Evolutionary conservation across 345 rosid genomes (phyloP), one percentile per base, ranked within the genome.

Genomic region (Nephelium lappaceum): DNA sequence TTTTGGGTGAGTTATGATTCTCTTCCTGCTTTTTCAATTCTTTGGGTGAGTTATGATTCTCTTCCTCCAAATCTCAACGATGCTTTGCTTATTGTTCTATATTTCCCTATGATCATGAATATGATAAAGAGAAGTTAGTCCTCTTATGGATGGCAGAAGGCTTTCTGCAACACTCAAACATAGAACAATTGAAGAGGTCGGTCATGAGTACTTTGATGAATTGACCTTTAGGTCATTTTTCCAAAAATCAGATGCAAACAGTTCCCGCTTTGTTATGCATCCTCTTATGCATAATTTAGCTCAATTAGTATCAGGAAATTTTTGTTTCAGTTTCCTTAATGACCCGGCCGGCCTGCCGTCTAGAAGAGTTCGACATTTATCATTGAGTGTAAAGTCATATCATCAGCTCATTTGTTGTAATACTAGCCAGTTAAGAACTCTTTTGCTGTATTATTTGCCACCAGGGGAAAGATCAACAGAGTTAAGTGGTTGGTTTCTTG

Each of bases 71-170:
- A 62, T 51, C 57, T 84, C 11, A 81, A 21, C 75, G 43, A 24
- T 84, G 81, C 39, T 84, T 81, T 67, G 77, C 81, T 27, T 79
- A 72, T 21, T 82, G 79, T 47, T 31, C 74, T 0, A 2, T 82
- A 0, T 24, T 84, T 67, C 81, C 85, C 0, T 76, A 68, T 74
- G 77, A 27, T 42, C 27, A 67, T 47, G 71, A 42, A 8, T 66
- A 76, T 27, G 60, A 72, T 11, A 58, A 51, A 11, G 51, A 72
- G 0, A 47, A 45, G 12, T 38, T 84, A 11, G 66, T 84, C 57
- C 51, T 27, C 8, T 24, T 84, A 0, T 84, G 85, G 85, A 81
- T 79, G 66, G 85, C 85, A 21, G 81, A 64, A 53, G 83, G 79
- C 5, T 68, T 79, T 14, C 7, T 84, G 2, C 23, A 49, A 39